Conservation (phyloP, 169 alveolate species). For the Neospora caninum region DNA sequence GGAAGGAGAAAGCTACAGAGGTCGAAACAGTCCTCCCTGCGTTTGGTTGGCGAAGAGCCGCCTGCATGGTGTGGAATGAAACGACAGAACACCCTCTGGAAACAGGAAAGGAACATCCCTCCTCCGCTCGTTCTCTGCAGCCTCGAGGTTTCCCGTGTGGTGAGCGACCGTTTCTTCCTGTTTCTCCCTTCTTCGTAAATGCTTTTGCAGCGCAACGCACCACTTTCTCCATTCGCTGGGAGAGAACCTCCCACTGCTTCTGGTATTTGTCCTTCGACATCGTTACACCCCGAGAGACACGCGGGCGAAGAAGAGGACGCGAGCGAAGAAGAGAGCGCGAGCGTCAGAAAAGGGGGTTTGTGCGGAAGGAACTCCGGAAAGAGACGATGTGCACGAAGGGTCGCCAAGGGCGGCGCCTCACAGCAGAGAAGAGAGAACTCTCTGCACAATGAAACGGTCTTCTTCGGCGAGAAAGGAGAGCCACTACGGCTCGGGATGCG, state of each 20-base stretch:
- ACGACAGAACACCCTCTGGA: no score
- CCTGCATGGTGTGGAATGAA: no score
- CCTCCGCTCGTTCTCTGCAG: no score
- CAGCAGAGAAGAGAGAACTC: no score
- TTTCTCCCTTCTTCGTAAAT: neutral
- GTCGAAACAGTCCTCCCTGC: no score
- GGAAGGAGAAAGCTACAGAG: neutral
- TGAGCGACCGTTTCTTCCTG: neutral
- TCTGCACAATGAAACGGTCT: no score
- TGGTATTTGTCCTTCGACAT: conserved; percentile 64
- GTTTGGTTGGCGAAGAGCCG: neutral
- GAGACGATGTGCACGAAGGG: neutral
- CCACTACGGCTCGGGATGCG: no score
- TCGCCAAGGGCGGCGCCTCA: no score
- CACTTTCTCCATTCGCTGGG: conserved; percentile 69
- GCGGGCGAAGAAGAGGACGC: neutral
- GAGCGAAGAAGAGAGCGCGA: neutral
- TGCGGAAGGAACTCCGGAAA: neutral
- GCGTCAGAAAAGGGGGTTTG: neutral
- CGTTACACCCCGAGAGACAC: neutral
- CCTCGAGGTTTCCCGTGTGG: no score
- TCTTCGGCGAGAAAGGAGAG: no score
- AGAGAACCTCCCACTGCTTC: conserved; percentile 67
- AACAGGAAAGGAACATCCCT: no score
- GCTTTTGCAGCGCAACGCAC: neutral